A percentile compares a stretch with the other conserved stretches of the same genome.
phyloP scores from a whole-genome alignment of 169 alveolate species.

The Plasmodium gonderi region DNA sequence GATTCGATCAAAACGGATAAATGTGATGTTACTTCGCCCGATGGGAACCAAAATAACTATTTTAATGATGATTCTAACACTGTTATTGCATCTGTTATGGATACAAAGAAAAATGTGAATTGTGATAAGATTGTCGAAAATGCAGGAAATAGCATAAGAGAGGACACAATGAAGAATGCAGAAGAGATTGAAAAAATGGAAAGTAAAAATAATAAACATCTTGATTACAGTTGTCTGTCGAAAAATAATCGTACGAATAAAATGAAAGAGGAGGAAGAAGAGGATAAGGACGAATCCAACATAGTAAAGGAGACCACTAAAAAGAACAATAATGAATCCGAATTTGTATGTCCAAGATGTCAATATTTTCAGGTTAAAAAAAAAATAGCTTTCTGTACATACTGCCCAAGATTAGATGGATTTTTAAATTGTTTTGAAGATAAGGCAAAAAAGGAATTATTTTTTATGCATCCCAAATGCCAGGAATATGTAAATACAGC shows the following conservation, averaged over 20 bases:
- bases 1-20: neutral
- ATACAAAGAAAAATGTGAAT: too few species aligned
- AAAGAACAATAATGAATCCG: constrained; percentile 16
- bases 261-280: neutral
- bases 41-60: too few species aligned
- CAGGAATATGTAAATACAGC: constrained; percentile 69
- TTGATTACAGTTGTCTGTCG: neutral
- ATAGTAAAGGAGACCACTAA: too few species aligned
- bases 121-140: too few species aligned
- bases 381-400: constrained; percentile 51
- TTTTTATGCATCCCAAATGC: constrained; percentile 72
- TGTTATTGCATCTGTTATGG: too few species aligned
- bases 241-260: too few species aligned
- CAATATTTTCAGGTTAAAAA: constrained; percentile 58
- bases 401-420: constrained; percentile 75
- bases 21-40: neutral
- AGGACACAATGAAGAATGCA: too few species aligned
- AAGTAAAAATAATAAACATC: neutral
- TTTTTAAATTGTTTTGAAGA: constrained; percentile 73
- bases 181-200: too few species aligned
- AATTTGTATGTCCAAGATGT: constrained; percentile 69
- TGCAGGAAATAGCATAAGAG: too few species aligned
- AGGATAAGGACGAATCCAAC: neutral
- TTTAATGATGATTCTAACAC: too few species aligned
- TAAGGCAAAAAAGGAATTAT: constrained; percentile 62